Conservation (phyloP, 495 filamentous ascomycete species). For the Hyaloscypha finlandica region DNA sequence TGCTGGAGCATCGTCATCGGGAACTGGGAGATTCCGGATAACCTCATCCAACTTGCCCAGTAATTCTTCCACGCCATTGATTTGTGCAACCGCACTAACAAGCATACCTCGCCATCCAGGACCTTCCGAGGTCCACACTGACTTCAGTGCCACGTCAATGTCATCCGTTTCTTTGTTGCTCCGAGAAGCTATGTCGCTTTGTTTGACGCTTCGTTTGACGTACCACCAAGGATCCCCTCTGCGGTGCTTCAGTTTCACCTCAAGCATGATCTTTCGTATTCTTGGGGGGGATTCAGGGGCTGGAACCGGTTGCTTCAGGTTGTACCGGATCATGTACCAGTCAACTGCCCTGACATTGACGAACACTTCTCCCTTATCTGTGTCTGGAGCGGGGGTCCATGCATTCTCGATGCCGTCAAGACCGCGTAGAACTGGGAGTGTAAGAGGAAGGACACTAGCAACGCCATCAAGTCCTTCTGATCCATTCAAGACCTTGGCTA, state of each 20-base stretch:
- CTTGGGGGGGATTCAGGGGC: slow-evolving; percentile 2
- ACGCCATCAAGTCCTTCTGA: slow-evolving; percentile 57
- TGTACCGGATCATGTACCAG: slow-evolving; percentile 52
- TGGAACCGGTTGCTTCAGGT: slow-evolving; percentile 30
- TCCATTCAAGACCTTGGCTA: slow-evolving; percentile 63
- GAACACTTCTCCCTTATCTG: slow-evolving; percentile 42
- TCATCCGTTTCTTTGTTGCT: slow-evolving; percentile 21
- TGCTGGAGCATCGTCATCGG: not conserved
- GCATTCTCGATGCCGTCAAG: slow-evolving; percentile 56
- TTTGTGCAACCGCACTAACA: slow-evolving; percentile 26
- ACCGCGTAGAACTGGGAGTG: slow-evolving; percentile 68
- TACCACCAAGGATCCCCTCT: slow-evolving; percentile 44
- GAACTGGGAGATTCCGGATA: slow-evolving; percentile 19
- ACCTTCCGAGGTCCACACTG: slow-evolving; percentile 27
- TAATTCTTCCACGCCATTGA: slow-evolving; percentile 22
- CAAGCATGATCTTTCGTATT: slow-evolving; percentile 38
- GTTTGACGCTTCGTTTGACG: slow-evolving; percentile 24
- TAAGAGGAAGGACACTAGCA: slow-evolving; percentile 55
- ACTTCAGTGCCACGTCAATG: slow-evolving; percentile 23
- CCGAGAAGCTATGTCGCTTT: slow-evolving; percentile 9
- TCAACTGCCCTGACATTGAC: slow-evolving; percentile 47
- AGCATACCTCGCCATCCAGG: slow-evolving; percentile 30
- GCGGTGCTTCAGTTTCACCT: slow-evolving; percentile 39
- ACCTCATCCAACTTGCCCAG: slow-evolving; percentile 28
- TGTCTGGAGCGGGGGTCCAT: slow-evolving; percentile 36